phyloP scores from a whole-genome alignment of 2,329 filamentous ascomycete genomes.

The Hypomyces perniciosus region DNA sequence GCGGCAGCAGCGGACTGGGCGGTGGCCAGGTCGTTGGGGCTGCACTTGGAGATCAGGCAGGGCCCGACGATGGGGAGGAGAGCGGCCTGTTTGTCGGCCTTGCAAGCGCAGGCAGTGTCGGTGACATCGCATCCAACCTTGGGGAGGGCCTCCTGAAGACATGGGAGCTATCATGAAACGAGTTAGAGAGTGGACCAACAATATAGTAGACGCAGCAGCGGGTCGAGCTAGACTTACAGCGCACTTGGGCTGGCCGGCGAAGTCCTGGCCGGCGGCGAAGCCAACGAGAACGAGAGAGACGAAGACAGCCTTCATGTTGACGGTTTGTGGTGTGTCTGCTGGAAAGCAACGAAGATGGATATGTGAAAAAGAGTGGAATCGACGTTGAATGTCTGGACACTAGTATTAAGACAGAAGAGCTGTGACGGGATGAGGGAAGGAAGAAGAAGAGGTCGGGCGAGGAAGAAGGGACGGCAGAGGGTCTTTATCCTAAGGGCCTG shows the following conservation, averaged over 20 bases:
- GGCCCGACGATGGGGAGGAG: conserved; percentile 24
- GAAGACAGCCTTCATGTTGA: conserved; percentile 37
- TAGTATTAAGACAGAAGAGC: neutral
- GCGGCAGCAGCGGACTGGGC: conserved; percentile 27
- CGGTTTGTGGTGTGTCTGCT: conserved; percentile 3
- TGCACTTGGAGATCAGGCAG: conserved; percentile 32
- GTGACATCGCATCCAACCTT: conserved; percentile 30
- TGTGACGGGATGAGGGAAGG: neutral
- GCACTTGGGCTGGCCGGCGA: conserved; percentile 31
- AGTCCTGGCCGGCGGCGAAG: conserved; percentile 34
- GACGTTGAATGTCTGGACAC: neutral
- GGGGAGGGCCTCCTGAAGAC: conserved; percentile 30
- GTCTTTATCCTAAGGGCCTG: no score
- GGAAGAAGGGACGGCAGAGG: neutral
- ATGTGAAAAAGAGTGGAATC: neutral
- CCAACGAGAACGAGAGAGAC: conserved; percentile 28
- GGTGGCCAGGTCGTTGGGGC: conserved; percentile 22
- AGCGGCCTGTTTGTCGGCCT: conserved; percentile 25
- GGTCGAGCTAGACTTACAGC: conserved; percentile 29
- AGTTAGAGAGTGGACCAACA: conserved; percentile 2
- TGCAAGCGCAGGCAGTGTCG: conserved; percentile 36
- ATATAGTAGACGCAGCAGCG: neutral
- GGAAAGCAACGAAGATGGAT: neutral
- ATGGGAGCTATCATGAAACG: conserved; percentile 21
- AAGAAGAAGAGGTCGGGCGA: neutral